Evolutionary conservation across 108 stramenopile genomes (phyloP).

Genomic region (Skeletonema costatum): DNA sequence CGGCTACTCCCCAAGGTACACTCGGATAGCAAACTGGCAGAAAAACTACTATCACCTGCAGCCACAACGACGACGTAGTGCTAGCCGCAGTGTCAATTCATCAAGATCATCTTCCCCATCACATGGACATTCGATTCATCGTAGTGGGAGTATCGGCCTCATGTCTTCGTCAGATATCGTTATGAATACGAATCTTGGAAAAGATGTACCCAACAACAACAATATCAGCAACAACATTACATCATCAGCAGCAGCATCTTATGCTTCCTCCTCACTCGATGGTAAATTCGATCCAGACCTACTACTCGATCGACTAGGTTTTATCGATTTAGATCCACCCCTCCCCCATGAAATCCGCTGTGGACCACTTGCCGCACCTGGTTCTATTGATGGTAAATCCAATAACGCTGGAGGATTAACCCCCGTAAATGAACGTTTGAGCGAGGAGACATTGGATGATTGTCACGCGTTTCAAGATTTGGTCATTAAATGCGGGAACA

Average conservation of each 20-base stretch:
- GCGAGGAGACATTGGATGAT: constrained; percentile 54
- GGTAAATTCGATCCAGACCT: constrained; percentile 39
- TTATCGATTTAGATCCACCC: constrained; percentile 51
- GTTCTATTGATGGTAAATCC: constrained; percentile 19
- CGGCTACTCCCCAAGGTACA: constrained; percentile 4
- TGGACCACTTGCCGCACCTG: constrained; percentile 33
- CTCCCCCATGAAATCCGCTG: constrained; percentile 50
- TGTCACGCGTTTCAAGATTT: constrained; percentile 56
- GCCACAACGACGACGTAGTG: background rate
- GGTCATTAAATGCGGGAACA: background rate
- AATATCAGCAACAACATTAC: background rate
- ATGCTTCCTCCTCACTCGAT: constrained; percentile 11
- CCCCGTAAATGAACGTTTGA: constrained; percentile 48
- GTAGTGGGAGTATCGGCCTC: background rate
- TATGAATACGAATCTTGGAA: background rate
- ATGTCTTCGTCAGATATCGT: background rate
- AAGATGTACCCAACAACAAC: background rate
- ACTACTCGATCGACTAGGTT: constrained; percentile 34
- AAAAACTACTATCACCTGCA: background rate
- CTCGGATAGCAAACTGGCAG: constrained; percentile 7
- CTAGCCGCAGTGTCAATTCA: constrained; percentile 5
- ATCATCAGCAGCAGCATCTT: background rate
- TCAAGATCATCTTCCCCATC: constrained; percentile 7
- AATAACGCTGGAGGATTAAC: constrained; percentile 31
- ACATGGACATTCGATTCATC: background rate